Evolutionary conservation across 257 asterid genomes (phyloP).

Genomic region (Gentiana straminea): DNA sequence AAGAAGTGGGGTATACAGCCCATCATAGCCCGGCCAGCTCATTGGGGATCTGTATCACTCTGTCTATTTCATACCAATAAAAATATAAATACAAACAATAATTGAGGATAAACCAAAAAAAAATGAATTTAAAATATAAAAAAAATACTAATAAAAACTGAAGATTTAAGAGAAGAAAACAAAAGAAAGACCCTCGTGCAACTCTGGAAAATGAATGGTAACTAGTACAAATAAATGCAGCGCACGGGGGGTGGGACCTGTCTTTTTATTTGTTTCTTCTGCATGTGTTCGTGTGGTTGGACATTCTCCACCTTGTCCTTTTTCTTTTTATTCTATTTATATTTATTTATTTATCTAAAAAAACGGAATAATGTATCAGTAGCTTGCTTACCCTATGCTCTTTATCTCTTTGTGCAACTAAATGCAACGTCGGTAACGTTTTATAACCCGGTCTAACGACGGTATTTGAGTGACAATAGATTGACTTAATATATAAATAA

Average conservation of each 20-base stretch:
- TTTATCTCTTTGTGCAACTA: conserved; percentile 18
- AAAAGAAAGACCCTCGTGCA: conserved; percentile 79
- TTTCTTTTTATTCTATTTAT: too few relatives aligned
- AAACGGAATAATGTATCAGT: not conserved
- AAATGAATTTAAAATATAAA: not conserved
- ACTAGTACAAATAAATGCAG: conserved; percentile 48
- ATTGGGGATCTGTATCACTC: not conserved
- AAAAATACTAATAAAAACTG: not conserved
- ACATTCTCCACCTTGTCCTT: conserved; percentile 19
- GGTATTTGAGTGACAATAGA: too few relatives aligned
- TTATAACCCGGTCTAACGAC: conserved; percentile 17
- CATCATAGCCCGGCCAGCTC: not conserved
- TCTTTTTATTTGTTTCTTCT: conserved; percentile 3
- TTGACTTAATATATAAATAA: too few relatives aligned
- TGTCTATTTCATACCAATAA: not conserved
- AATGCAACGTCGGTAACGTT: conserved; percentile 14
- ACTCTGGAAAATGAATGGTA: conserved; percentile 28
- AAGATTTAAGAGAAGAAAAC: conserved; percentile 35
- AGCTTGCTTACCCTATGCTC: conserved; percentile 1
- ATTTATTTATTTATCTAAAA: too few relatives aligned
- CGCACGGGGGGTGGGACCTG: conserved; percentile 22
- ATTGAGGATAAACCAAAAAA: not conserved
- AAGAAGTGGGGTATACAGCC: too few relatives aligned
- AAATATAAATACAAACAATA: conserved; percentile 3
- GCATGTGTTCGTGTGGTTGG: conserved; percentile 63